Evolutionary conservation across 306 rosid genomes (phyloP), one percentile per base, ranked within the genome.

Genomic region (Rubus parviflorus): DNA sequence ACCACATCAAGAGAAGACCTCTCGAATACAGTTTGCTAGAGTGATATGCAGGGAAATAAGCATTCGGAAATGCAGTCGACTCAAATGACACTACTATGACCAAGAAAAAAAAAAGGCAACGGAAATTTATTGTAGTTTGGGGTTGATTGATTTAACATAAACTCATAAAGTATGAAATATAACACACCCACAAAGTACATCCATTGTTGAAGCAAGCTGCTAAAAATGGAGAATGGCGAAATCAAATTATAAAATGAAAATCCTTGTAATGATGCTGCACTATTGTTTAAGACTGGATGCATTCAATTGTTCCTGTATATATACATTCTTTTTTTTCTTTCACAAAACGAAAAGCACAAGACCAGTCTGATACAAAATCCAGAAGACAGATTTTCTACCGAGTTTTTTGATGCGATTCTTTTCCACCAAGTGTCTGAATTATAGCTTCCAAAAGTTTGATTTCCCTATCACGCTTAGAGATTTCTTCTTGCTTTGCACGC

Each of bases 401-500:
- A 19, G 74, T 81, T 23, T 81, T 73, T 15, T 89, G 76, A 67
- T 63, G 68, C 17, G 82, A 81, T 57, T 87, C 78, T 68, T 79
- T 87, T 46, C 93, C 98, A 61, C 97, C 97, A 54, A 95, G 97
- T 7, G 97, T 92, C 68, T 89, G 92, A 75, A 91, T 90, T 77
- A 95, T 89, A 38, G 97, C 95, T 87, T 92, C 93, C 75, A 95
- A 86, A 68, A 95, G 84, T 54, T 95, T 92, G 41, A 95, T 90
- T 53, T 95, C 97, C 54, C 82, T 72, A 70, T 92, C 97, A n/a
- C 97, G 97, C 85, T 92, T 92, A 14, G 81, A 7, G 25, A 95
- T 95, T 86, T 92, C 93, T 69, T 88, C 91, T 73, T 92, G 97
- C 86, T 87, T 90, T 35, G 93, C 78, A 0, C 97, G 97, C 79